A percentile compares a stretch with the other conserved stretches of the same genome.
These are phyloP conservation scores for Sclerospora graminicola DNA, from an alignment of 352 stramenopile species.

Conservation along the genomic window DNA sequence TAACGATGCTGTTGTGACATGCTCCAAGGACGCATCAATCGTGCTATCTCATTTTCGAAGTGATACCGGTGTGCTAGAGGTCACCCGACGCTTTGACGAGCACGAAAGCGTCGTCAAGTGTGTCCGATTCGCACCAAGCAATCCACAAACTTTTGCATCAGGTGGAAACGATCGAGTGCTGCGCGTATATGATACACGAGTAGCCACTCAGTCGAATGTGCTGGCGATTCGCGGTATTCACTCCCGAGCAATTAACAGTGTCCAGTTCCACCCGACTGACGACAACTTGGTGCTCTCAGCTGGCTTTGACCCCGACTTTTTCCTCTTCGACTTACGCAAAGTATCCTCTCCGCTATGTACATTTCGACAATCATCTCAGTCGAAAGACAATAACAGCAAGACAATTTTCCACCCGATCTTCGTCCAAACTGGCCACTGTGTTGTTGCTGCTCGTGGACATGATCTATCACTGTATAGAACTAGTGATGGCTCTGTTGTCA, in stretches of 20 bases:
- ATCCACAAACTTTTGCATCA: slow-evolving; percentile 23
- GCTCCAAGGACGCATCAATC: slow-evolving; percentile 42
- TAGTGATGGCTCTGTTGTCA: slow-evolving; percentile 23
- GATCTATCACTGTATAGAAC: slow-evolving; percentile 31
- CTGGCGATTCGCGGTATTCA: slow-evolving; percentile 12
- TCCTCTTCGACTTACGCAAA: slow-evolving; percentile 38
- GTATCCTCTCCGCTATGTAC: slow-evolving; percentile 23
- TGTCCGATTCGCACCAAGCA: slow-evolving; percentile 20
- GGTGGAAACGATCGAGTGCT: slow-evolving; percentile 37
- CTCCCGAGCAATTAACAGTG: slow-evolving; percentile 39
- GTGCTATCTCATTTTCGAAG: slow-evolving; percentile 22
- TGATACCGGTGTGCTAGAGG: slow-evolving; percentile 3
- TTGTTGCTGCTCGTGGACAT: slow-evolving; percentile 24
- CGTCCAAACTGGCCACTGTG: slow-evolving; percentile 15
- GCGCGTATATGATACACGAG: slow-evolving; percentile 27
- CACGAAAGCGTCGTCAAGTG: slow-evolving; percentile 43
- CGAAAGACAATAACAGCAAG: slow-evolving; percentile 12
- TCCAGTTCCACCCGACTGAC: slow-evolving; percentile 38
- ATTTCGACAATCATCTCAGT: slow-evolving; percentile 14
- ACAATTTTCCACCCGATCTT: slow-evolving; percentile 48
- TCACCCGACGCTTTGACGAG: slow-evolving; percentile 22
- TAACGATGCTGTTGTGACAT: slow-evolving; percentile 25
- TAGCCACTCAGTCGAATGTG: slow-evolving; percentile 5
- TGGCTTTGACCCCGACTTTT: slow-evolving; percentile 36
- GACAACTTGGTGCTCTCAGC: slow-evolving; percentile 34